These are phyloP conservation scores for Beauveria rudraprayagi DNA, from an alignment of 2,329 filamentous ascomycete genomes.

Conservation along the genomic window DNA sequence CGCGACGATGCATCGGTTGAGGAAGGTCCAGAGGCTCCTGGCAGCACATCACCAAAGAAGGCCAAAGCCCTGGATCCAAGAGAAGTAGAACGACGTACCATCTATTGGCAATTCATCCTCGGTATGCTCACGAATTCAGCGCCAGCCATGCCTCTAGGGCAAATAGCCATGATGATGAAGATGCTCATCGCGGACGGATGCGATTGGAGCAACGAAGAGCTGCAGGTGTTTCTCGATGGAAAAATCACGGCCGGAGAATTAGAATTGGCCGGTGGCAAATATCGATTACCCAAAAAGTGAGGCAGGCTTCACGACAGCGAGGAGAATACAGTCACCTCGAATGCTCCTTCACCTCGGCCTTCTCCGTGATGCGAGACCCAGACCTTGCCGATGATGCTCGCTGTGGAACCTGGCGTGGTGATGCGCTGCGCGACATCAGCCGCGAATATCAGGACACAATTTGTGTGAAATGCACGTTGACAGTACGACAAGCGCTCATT, in stretches of 20 bases:
- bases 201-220: conserved; percentile 80
- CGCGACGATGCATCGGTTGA: conserved; percentile 24
- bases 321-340: background rate
- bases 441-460: conserved; percentile 1
- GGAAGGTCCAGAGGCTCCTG: conserved; percentile 18
- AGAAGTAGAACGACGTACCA: conserved; percentile 47
- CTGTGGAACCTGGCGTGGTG: background rate
- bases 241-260: conserved; percentile 68
- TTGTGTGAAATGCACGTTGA: background rate
- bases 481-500: background rate
- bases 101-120: conserved; percentile 88
- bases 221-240: conserved; percentile 68
- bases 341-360: background rate
- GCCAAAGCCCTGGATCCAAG: conserved; percentile 53
- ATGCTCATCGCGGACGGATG: conserved; percentile 86
- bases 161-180: conserved; percentile 92
- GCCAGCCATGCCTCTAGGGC: conserved; percentile 65
- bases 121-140: conserved; percentile 93
- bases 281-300: conserved; percentile 56
- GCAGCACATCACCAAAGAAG: conserved; percentile 39
- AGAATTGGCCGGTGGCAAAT: conserved; percentile 63
- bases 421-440: conserved; percentile 11
- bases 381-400: background rate
- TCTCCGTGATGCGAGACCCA: background rate
- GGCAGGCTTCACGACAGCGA: background rate